Percentiles rank a stretch among this genome's conserved stretches.
phyloP scores from a whole-genome alignment of 345 rosid genomes.

The Aquilaria yunnanensis region DNA sequence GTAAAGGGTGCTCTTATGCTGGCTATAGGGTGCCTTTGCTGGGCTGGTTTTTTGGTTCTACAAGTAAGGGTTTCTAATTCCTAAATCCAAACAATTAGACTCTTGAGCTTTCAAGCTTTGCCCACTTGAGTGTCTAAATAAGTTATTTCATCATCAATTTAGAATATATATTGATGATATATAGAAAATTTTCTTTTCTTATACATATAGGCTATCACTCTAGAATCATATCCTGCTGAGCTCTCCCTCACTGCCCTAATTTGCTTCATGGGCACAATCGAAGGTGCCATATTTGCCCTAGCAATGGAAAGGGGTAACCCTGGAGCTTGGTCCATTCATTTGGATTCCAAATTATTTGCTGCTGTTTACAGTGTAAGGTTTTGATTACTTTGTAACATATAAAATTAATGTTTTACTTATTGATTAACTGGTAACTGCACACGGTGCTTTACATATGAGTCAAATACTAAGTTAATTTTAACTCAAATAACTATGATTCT shows the following conservation, averaged over 20 bases:
- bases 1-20: conserved; percentile 53
- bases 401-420: too few species aligned
- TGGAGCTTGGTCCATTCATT: conserved; percentile 44
- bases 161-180: too few species aligned
- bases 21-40: conserved; percentile 40
- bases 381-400: too few species aligned
- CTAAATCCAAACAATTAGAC: too few species aligned
- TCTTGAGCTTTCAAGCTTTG: neutral
- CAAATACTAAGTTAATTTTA: too few species aligned
- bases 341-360: conserved; percentile 45
- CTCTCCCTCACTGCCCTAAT: conserved; percentile 62
- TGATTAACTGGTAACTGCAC: too few species aligned
- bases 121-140: too few species aligned
- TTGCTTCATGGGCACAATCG: conserved; percentile 58
- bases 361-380: conserved; percentile 60
- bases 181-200: neutral
- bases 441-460: too few species aligned
- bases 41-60: conserved; percentile 59
- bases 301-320: conserved; percentile 36
- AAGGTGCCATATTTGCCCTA: conserved; percentile 44
- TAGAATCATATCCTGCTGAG: conserved; percentile 62
- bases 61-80: conserved; percentile 30
- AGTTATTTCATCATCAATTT: too few species aligned
- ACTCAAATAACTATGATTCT: too few species aligned
- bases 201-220: conserved; percentile 41